Evolutionary conservation across 257 asterid genomes (phyloP).

Genomic region (Rehmannia glutinosa): DNA sequence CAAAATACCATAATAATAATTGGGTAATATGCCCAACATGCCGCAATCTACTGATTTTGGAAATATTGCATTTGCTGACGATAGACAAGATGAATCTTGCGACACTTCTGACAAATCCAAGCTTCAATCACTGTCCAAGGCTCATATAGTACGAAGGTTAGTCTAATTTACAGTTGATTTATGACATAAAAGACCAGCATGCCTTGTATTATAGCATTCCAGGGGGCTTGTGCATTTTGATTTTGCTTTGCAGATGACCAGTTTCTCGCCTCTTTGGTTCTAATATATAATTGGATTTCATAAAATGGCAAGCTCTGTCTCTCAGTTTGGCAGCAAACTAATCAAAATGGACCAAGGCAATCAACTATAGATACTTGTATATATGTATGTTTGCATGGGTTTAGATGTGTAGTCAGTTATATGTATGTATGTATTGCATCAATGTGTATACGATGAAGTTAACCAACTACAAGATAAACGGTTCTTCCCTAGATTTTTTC

Average conservation of each 20-base stretch:
- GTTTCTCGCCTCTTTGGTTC: not conserved
- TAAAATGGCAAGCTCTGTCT: not conserved
- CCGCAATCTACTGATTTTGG: conserved; percentile 70
- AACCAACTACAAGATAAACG: not conserved
- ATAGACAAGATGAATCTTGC: conserved; percentile 33
- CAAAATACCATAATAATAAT: conserved; percentile 35
- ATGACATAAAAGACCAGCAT: conserved; percentile 7
- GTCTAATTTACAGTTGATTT: not conserved
- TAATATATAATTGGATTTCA: not conserved
- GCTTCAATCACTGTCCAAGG: conserved; percentile 63
- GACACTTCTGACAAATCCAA: conserved; percentile 37
- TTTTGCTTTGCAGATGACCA: not conserved
- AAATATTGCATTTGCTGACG: conserved; percentile 87
- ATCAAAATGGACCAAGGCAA: not conserved
- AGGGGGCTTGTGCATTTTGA: not conserved
- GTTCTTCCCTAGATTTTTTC: not conserved
- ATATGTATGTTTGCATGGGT: not conserved
- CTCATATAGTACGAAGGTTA: conserved; percentile 94
- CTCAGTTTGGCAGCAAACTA: not conserved
- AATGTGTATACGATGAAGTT: not conserved
- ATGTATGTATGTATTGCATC: not conserved
- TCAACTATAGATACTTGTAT: not conserved
- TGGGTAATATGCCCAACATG: conserved; percentile 95
- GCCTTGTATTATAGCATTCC: not conserved
- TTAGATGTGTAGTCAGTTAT: not conserved